A percentile compares a stretch with the other conserved stretches of the same genome.
Evolutionary conservation across 140 eudicot genomes (phyloP).

Genomic region (Oenanthe javanica): DNA sequence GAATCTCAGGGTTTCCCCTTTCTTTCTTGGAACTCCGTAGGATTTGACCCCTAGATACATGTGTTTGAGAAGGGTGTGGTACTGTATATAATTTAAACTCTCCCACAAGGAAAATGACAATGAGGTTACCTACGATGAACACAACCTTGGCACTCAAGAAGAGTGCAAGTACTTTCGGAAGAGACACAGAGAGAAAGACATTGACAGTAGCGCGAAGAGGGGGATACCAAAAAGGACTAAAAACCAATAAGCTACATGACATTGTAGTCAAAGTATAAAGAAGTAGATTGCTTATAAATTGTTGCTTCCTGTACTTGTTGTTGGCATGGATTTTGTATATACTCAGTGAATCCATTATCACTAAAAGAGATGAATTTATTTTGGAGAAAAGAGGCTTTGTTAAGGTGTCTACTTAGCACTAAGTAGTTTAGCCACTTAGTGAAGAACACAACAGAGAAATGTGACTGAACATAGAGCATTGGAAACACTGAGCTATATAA

Average conservation of each 20-base stretch:
- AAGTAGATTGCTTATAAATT: constrained; percentile 32
- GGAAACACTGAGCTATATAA: constrained; percentile 31
- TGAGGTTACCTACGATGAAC: constrained; percentile 53
- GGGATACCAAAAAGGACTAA: constrained; percentile 56
- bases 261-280: constrained; percentile 38
- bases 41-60: constrained; percentile 16
- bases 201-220: constrained; percentile 36
- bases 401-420: constrained; percentile 10
- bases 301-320: constrained; percentile 49
- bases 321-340: constrained; percentile 42
- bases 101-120: constrained; percentile 51
- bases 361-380: constrained; percentile 10
- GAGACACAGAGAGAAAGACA: constrained; percentile 26
- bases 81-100: constrained; percentile 31
- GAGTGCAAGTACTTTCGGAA: constrained; percentile 36
- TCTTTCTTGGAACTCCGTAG: constrained; percentile 16
- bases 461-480: constrained; percentile 27
- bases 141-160: constrained; percentile 45
- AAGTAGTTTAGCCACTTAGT: background rate
- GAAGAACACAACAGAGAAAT: background rate
- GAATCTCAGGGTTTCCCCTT: constrained; percentile 8
- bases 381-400: background rate
- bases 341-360: constrained; percentile 36
- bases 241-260: constrained; percentile 41
- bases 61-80: constrained; percentile 17